These are phyloP conservation scores for Scedosporium minutisporum DNA, from an alignment of 2,329 filamentous ascomycete genomes.

Conservation along the genomic window DNA sequence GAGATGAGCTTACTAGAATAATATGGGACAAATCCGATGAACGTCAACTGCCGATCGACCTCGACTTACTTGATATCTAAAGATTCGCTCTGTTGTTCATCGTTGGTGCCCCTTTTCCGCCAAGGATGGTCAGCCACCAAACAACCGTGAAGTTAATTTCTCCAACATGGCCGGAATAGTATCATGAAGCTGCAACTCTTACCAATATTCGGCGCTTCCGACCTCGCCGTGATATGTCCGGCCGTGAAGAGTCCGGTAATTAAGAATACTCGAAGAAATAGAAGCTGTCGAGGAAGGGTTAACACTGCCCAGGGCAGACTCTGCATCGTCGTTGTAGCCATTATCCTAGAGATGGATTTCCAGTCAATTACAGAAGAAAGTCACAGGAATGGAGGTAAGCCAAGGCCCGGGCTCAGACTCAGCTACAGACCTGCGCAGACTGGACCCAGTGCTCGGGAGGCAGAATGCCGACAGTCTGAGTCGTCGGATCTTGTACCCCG, in stretches of 20 bases:
- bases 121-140: not conserved
- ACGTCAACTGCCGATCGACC: no score
- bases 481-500: no score
- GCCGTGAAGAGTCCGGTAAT: conserved; percentile 20
- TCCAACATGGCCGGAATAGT: no score
- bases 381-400: no score
- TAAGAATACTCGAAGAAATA: conserved; percentile 17
- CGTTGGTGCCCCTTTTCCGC: conserved; percentile 14
- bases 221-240: conserved; percentile 20
- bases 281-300: conserved; percentile 14
- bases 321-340: not conserved
- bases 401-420: no score
- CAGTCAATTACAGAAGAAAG: not conserved
- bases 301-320: not conserved
- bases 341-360: not conserved
- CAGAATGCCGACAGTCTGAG: not conserved
- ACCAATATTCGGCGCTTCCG: conserved; percentile 18
- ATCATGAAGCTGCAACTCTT: not conserved
- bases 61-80: conserved; percentile 1
- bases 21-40: no score
- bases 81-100: conserved; percentile 15
- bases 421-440: not conserved
- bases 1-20: not conserved
- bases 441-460: conserved; percentile 3
- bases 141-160: no score